phyloP scores from a whole-genome alignment of 345 rosid species.

The Gossypium herbaceum region DNA sequence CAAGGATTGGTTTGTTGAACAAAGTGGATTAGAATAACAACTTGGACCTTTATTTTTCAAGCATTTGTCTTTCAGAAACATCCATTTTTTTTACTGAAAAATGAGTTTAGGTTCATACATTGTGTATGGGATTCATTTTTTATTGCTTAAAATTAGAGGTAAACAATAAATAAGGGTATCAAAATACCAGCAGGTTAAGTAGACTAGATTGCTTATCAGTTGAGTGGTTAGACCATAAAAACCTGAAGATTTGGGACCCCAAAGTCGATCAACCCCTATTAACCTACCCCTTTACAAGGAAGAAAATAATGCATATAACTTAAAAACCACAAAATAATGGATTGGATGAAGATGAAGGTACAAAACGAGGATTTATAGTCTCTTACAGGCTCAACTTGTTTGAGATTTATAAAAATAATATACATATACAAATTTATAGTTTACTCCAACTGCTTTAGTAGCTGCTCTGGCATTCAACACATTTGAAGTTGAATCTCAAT shows the following conservation, averaged over 20 bases:
- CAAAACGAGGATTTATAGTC: no score
- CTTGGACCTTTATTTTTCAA: background rate
- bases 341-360: no score
- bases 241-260: background rate
- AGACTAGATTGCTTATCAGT: background rate
- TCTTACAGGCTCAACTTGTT: no score
- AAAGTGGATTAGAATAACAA: conserved; percentile 8
- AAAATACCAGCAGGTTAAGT: conserved; percentile 1
- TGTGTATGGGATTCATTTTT: background rate
- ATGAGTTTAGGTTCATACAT: background rate
- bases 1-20: conserved; percentile 11
- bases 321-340: no score
- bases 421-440: no score
- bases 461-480: no score
- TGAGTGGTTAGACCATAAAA: background rate
- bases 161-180: conserved; percentile 19
- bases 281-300: no score
- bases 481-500: no score
- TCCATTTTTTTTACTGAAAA: background rate
- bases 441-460: no score
- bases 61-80: background rate
- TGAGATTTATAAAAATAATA: no score
- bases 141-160: conserved; percentile 7
- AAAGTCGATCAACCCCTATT: background rate
- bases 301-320: no score